Evolutionary conservation across 805 yeast species (phyloP), one percentile per base, ranked within the genome.

Genomic region (Saturnispora galanensis): DNA sequence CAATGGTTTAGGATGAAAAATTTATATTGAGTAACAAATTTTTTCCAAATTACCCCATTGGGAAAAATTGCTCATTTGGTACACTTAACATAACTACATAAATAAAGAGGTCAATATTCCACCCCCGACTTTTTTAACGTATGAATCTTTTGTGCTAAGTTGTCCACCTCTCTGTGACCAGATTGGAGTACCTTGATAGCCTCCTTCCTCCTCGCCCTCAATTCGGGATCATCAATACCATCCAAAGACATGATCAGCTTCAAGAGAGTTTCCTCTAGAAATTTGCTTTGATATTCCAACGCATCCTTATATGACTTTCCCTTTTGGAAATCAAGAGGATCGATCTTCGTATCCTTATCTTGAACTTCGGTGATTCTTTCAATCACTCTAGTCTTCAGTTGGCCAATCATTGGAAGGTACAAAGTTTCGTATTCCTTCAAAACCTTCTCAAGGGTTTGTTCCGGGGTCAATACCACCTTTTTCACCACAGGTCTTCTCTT

Each of bases 211-310:
- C 69, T 69, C 18, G 66, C 66, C 50, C 84, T 74, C 51, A 84
- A 64, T 1, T 66, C 63, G 1, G 64, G 73, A 39, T 74, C 74
- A 5, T 61, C 62, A 31, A 84, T 67, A 3, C 74, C 79, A 54
- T 84, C 94, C 44, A 84, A 65, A 49, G 71, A 75, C 69, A 84
- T 70, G 51, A 83, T 60, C 50, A 80, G 69, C 56, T 82, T 81
- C 58, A 84, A 65, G 36, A 84, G 62, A 70, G 73, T 73, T 59
- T 84, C 94, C 53, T 79, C 81, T 58, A 68, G 77, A 57, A 69
- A 83, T 42, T 73, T 71, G 52, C 68, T 71, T 55, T 74, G 72
- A 58, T 76, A 81, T 47, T 49, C 45, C 29, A 57, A 42, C n/a
- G 50, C 53, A 13, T 61, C 59, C 31, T 54, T 55, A 46, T 60